Conservation (phyloP, 2,329 filamentous ascomycete genomes). For the Xylaria sp. region DNA sequence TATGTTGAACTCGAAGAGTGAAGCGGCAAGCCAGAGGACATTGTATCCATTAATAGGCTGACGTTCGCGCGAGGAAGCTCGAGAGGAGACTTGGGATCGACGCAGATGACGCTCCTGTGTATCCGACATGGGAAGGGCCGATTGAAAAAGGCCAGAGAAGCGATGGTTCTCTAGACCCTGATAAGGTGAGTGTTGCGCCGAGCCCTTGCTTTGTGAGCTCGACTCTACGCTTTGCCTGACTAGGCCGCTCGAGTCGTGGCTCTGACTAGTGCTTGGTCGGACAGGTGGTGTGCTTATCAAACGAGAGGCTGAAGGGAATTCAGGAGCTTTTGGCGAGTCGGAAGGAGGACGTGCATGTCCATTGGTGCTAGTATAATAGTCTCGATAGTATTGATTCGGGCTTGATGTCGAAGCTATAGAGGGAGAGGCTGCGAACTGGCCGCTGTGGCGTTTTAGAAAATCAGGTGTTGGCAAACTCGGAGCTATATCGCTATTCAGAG, state of each 20-base stretch:
- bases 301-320: conserved; percentile 56
- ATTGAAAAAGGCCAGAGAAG: conserved; percentile 82
- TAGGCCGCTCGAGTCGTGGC: conserved; percentile 59
- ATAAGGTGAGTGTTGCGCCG: conserved; percentile 58
- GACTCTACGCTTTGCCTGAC: conserved; percentile 60
- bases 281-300: conserved; percentile 53
- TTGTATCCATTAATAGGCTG: conserved; percentile 65
- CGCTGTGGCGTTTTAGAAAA: conserved; percentile 68
- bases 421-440: conserved; percentile 68
- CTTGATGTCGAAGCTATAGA: conserved; percentile 53
- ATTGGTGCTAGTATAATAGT: conserved; percentile 55
- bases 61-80: conserved; percentile 65
- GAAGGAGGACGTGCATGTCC: conserved; percentile 59
- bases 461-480: conserved; percentile 70
- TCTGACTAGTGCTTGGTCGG: conserved; percentile 65
- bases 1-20: conserved; percentile 96
- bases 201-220: conserved; percentile 51
- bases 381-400: conserved; percentile 61
- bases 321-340: conserved; percentile 61
- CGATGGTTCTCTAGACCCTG: conserved; percentile 56
- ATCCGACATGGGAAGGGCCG: conserved; percentile 82
- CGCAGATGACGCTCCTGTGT: conserved; percentile 58
- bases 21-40: conserved; percentile 89
- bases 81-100: conserved; percentile 63
- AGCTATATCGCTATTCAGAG: conserved; percentile 66